Evolutionary conservation across 768 basidiomycete genomes (phyloP).

Genomic region (Tephrocybe rancida): DNA sequence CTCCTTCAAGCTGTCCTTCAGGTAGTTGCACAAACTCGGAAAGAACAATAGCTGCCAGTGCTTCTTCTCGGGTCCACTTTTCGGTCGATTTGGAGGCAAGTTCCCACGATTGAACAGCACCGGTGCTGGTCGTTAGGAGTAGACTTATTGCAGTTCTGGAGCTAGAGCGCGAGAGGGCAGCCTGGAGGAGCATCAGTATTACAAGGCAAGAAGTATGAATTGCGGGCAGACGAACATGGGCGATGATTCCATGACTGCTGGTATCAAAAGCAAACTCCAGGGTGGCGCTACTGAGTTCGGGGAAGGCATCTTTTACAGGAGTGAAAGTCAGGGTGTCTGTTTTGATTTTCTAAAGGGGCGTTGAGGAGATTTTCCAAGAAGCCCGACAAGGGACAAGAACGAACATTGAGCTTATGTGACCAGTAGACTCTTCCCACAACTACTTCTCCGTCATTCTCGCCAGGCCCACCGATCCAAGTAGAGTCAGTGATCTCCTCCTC

Average conservation of each 20-base stretch:
- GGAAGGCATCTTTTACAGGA: slow-evolving; percentile 40
- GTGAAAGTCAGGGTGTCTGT: slow-evolving; percentile 53
- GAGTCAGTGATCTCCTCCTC: slow-evolving; percentile 10
- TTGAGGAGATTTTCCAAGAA: background rate
- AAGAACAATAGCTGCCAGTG: slow-evolving; percentile 61
- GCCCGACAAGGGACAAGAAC: background rate
- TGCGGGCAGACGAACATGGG: slow-evolving; percentile 48
- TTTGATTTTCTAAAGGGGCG: slow-evolving; percentile 46
- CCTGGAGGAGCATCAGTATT: background rate
- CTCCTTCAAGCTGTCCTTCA: slow-evolving; percentile 42
- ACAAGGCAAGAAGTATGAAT: background rate
- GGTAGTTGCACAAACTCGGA: slow-evolving; percentile 82
- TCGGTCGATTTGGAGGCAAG: slow-evolving; percentile 40
- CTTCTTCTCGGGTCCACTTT: slow-evolving; percentile 84
- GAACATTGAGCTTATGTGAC: slow-evolving; percentile 4
- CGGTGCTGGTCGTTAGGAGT: slow-evolving; percentile 71
- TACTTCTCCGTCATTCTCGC: slow-evolving; percentile 11
- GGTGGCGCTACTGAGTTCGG: slow-evolving; percentile 9
- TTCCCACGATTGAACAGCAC: slow-evolving; percentile 76
- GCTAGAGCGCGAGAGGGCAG: slow-evolving; percentile 49
- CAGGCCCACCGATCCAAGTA: slow-evolving; percentile 12
- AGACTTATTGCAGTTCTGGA: slow-evolving; percentile 40
- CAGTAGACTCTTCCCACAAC: slow-evolving; percentile 24
- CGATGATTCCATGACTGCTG: slow-evolving; percentile 64
- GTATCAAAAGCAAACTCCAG: slow-evolving; percentile 71